Evolutionary conservation across 495 filamentous ascomycete species (phyloP).

Genomic region (Immersiella caudata): DNA sequence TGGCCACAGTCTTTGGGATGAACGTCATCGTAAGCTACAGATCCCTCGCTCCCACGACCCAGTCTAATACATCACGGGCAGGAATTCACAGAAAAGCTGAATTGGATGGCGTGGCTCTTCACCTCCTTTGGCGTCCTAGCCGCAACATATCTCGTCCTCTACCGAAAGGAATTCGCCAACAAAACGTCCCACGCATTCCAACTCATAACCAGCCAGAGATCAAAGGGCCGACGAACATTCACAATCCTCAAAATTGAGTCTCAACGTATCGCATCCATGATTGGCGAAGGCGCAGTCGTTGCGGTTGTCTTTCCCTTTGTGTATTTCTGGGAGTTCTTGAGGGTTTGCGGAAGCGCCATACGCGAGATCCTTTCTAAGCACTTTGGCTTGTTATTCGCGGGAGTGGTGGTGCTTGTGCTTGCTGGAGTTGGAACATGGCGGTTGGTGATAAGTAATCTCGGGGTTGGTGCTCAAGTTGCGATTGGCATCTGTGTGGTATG

Average conservation of each 20-base stretch:
- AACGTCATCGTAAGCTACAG: conserved; percentile 26
- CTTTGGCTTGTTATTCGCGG: not conserved
- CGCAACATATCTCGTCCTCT: not conserved
- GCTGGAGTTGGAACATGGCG: not conserved
- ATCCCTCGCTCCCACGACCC: no score
- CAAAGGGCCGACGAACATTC: not conserved
- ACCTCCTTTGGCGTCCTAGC: not conserved
- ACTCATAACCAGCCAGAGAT: not conserved
- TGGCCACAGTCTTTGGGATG: conserved; percentile 44
- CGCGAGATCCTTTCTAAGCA: not conserved
- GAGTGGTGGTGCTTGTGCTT: not conserved
- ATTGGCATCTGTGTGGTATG: not conserved
- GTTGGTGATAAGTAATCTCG: not conserved
- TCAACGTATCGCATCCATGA: no score
- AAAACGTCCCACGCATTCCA: not conserved
- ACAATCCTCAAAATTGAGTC: no score
- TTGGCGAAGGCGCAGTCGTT: no score
- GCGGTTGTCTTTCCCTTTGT: no score
- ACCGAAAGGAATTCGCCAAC: not conserved
- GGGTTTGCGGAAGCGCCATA: not conserved
- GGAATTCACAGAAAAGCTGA: not conserved
- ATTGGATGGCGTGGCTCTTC: not conserved
- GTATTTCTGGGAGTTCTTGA: no score
- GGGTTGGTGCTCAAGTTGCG: not conserved
- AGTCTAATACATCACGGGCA: not conserved